Evolutionary conservation across 345 rosid genomes (phyloP).

Genomic region (Dimocarpus longan): DNA sequence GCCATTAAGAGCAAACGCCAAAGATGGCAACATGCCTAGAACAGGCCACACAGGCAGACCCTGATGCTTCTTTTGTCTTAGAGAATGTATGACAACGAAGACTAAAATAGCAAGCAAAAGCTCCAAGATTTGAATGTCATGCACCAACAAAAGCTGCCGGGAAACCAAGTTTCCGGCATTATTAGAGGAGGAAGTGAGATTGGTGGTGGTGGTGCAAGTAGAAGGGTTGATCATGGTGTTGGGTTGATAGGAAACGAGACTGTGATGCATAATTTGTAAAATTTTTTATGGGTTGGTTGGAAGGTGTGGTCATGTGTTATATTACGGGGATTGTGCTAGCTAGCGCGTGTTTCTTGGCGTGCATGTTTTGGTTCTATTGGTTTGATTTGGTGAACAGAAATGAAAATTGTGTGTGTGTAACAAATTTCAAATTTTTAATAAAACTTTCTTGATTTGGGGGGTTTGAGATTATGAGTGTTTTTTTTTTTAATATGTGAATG

Average conservation of each 20-base stretch:
- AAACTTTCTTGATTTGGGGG: slow-evolving; percentile 18
- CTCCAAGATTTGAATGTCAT: slow-evolving; percentile 53
- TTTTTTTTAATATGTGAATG: slow-evolving; percentile 7
- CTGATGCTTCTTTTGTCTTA: slow-evolving; percentile 50
- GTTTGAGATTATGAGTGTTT: background rate
- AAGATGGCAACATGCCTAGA: slow-evolving; percentile 91
- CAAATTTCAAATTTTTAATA: background rate
- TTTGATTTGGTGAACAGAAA: slow-evolving; percentile 90
- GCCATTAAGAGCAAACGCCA: slow-evolving; percentile 42
- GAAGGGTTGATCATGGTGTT: slow-evolving; percentile 44
- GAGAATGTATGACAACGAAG: slow-evolving; percentile 49
- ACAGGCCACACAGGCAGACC: slow-evolving; percentile 85
- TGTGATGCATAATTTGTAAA: slow-evolving; percentile 19
- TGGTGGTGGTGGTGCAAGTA: slow-evolving; percentile 33
- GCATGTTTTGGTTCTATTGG: slow-evolving; percentile 51
- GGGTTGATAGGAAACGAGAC: slow-evolving; percentile 29
- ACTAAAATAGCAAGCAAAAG: slow-evolving; percentile 51
- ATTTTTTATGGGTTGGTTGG: background rate
- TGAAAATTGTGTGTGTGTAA: slow-evolving; percentile 35
- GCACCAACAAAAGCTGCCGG: slow-evolving; percentile 40
- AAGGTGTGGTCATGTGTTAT: slow-evolving; percentile 29
- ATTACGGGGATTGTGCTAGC: background rate
- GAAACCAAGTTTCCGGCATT: slow-evolving; percentile 13
- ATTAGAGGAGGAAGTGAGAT: slow-evolving; percentile 32
- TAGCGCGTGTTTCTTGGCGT: slow-evolving; percentile 46